Conservation (phyloP, 2,329 filamentous ascomycete species). For the Ophiostoma tasmaniense region DNA sequence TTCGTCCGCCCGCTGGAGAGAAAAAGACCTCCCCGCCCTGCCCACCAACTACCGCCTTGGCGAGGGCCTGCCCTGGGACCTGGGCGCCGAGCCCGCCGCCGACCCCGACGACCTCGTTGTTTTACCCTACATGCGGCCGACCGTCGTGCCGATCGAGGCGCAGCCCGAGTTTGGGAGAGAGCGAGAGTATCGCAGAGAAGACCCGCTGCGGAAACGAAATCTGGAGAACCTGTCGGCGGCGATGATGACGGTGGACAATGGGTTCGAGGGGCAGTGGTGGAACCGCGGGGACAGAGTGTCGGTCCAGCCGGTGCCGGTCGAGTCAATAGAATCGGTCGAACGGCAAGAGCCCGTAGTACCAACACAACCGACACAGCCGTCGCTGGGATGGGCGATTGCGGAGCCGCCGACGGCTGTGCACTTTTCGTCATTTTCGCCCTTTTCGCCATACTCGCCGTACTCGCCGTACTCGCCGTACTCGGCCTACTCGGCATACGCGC, state of each 20-base stretch:
- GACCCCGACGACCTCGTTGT: constrained; percentile 24
- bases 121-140: constrained; percentile 13
- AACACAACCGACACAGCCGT: not conserved
- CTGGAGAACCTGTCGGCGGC: constrained; percentile 43
- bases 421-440: too few species aligned
- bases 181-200: not conserved
- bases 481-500: not conserved
- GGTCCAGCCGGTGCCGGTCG: too few species aligned
- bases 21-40: constrained; percentile 37
- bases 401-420: not conserved
- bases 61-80: constrained; percentile 41
- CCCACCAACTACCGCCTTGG: constrained; percentile 36
- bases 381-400: not conserved
- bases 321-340: not conserved
- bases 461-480: not conserved
- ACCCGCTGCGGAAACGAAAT: constrained; percentile 26
- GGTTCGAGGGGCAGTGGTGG: constrained; percentile 52
- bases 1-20: constrained; percentile 33
- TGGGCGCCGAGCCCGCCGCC: constrained; percentile 26
- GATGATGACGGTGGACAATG: constrained; percentile 50
- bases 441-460: constrained; percentile 4
- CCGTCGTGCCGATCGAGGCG: constrained; percentile 15
- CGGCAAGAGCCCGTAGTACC: not conserved
- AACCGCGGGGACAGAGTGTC: constrained; percentile 33
- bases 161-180: too few species aligned